Percentiles rank a stretch among this genome's conserved stretches.
phyloP scores from a whole-genome alignment of 129 eudicot genomes.

The Gnaphalium uliginosum region DNA sequence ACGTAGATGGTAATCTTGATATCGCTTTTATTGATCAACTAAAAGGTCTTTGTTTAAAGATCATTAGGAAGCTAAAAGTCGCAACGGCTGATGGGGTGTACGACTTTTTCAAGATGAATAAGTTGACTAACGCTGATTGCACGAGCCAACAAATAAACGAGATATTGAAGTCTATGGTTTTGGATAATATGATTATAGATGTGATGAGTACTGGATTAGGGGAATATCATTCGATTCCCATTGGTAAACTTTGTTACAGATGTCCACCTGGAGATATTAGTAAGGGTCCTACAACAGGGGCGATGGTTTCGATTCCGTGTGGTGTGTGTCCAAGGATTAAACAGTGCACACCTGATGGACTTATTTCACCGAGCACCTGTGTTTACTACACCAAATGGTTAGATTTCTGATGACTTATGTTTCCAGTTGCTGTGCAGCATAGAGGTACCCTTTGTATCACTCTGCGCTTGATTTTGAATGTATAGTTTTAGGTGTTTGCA shows the following conservation, averaged over 20 bases:
- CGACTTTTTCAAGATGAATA: constrained; percentile 30
- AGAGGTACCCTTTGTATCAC: constrained; percentile 21
- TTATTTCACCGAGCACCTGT: constrained; percentile 76
- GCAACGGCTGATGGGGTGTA: constrained; percentile 53
- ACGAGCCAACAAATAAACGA: constrained; percentile 56
- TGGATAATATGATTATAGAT: constrained; percentile 70
- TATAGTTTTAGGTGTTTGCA: not conserved
- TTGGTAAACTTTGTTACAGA: constrained; percentile 66
- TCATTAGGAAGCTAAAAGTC: constrained; percentile 39
- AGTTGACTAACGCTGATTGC: constrained; percentile 26
- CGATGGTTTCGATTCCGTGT: constrained; percentile 77
- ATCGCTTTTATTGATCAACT: constrained; percentile 38
- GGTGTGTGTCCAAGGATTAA: constrained; percentile 80
- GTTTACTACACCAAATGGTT: constrained; percentile 73
- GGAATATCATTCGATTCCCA: constrained; percentile 64
- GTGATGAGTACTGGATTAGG: constrained; percentile 78
- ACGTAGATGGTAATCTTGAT: constrained; percentile 68
- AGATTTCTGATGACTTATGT: constrained; percentile 44
- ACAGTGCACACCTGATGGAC: constrained; percentile 77
- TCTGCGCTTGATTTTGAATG: constrained; percentile 4
- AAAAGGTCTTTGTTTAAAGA: constrained; percentile 33
- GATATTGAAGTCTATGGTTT: constrained; percentile 63
- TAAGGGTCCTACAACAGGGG: constrained; percentile 45
- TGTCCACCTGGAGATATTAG: constrained; percentile 38
- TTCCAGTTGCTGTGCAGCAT: constrained; percentile 15